Evolutionary conservation across 1,284 basidiomycete genomes (phyloP).

Genomic region (Heterobasidion occidentale): DNA sequence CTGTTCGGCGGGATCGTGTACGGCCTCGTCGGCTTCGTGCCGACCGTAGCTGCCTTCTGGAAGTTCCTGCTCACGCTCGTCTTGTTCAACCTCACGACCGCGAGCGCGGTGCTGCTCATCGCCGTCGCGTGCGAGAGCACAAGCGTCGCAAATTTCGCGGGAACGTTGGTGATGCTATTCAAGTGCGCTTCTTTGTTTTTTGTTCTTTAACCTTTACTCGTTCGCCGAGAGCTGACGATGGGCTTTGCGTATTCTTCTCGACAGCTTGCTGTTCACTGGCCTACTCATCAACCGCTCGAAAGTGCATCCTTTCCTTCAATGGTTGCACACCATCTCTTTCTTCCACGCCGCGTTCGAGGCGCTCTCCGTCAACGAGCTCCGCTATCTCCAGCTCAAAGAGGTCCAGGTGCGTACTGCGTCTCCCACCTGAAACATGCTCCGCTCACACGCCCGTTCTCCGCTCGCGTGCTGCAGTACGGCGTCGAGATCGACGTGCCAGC

Average conservation of each 20-base stretch:
- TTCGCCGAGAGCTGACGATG: too few species aligned
- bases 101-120: constrained; percentile 84
- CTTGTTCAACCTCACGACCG: constrained; percentile 91
- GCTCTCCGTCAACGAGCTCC: constrained; percentile 89
- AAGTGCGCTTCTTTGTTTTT: constrained; percentile 57
- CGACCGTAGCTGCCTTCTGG: constrained; percentile 87
- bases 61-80: constrained; percentile 95
- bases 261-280: constrained; percentile 89
- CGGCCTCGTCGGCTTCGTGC: constrained; percentile 87
- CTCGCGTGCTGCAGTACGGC: constrained; percentile 55
- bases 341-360: constrained; percentile 99
- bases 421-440: neutral
- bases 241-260: neutral
- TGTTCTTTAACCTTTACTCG: neutral
- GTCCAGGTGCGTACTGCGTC: constrained; percentile 53
- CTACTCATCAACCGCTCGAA: constrained; percentile 91
- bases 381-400: constrained; percentile 90
- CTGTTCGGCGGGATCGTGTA: constrained; percentile 95
- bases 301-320: constrained; percentile 64
- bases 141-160: constrained; percentile 87
- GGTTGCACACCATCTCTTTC: constrained; percentile 90
- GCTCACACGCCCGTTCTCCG: neutral
- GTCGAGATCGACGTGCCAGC: constrained; percentile 91
- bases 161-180: constrained; percentile 94
- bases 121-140: constrained; percentile 83